phyloP scores from a whole-genome alignment of 306 rosid species.

The Luffa acutangula region DNA sequence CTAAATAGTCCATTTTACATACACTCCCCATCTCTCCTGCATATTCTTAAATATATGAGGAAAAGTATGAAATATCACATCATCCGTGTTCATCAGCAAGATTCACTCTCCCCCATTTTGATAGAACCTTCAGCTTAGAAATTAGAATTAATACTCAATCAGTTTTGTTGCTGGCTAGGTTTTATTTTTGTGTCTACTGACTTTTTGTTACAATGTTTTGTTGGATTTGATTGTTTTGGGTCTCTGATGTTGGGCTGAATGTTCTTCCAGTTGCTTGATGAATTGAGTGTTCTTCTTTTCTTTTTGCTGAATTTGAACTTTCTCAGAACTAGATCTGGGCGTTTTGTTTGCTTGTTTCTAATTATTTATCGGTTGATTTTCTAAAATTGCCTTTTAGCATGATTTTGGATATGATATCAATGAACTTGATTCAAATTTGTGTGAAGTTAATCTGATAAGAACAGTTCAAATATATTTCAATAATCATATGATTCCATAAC shows the following conservation, averaged over 20 bases:
- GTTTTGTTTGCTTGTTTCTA: not conserved
- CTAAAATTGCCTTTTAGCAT: not conserved
- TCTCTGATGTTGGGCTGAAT: not conserved
- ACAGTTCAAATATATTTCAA: not conserved
- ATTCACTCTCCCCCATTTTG: not conserved
- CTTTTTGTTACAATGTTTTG: not conserved
- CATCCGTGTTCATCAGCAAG: not conserved
- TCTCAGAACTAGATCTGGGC: not conserved
- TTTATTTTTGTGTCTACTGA: not conserved
- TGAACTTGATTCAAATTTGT: not conserved
- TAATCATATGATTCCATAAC: not conserved
- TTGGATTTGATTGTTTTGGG: not conserved
- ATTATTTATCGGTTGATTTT: not conserved
- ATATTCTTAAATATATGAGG: not conserved
- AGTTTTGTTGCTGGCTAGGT: not conserved
- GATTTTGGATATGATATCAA: not conserved
- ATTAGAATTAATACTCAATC: not conserved
- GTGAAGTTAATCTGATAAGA: not conserved
- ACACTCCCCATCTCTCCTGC: not conserved
- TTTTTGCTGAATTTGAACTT: not conserved
- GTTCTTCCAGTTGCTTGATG: not conserved
- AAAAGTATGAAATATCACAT: not conserved
- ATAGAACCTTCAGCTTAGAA: not conserved
- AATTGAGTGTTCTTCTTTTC: not conserved
- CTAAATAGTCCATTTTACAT: not conserved